Evolutionary conservation across 2,329 filamentous ascomycete species (phyloP).

Genomic region (Scedosporium dehoogii): DNA sequence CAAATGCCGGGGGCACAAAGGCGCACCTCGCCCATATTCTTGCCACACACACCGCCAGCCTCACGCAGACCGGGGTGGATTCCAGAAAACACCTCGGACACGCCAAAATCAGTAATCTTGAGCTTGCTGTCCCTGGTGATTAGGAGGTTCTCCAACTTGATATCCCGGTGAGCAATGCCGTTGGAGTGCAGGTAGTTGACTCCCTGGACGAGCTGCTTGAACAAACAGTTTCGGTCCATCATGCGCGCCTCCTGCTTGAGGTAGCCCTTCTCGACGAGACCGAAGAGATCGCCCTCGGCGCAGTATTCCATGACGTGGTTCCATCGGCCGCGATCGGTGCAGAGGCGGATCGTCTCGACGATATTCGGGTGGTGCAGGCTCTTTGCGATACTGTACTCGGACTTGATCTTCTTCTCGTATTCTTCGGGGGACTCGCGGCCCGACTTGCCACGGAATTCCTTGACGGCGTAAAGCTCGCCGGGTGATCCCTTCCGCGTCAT

Average conservation of each 20-base stretch:
- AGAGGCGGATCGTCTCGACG: conserved; percentile 68
- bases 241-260: conserved; percentile 54
- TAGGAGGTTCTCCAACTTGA: conserved; percentile 82
- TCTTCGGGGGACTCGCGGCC: conserved; percentile 60
- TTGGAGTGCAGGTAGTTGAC: conserved; percentile 73
- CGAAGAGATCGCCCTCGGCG: conserved; percentile 69
- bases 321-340: conserved; percentile 65
- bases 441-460: conserved; percentile 72
- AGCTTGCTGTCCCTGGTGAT: conserved; percentile 70
- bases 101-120: conserved; percentile 88
- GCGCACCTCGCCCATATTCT: conserved; percentile 60
- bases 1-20: conserved; percentile 72
- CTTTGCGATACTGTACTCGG: conserved; percentile 80
- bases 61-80: conserved; percentile 69
- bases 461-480: conserved; percentile 68
- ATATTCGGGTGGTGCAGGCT: conserved; percentile 81
- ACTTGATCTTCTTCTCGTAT: conserved; percentile 84
- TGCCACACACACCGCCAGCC: conserved; percentile 62
- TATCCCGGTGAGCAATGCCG: conserved; percentile 82
- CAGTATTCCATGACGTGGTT: conserved; percentile 94
- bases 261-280: conserved; percentile 61
- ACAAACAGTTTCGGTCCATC: conserved; percentile 68
- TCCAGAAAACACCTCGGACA: conserved; percentile 76
- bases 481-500: conserved; percentile 62
- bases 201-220: conserved; percentile 80